Evolutionary conservation across 192 early-diverging fungal genomes (phyloP).

Genomic region (Backusella tuberculispora): DNA sequence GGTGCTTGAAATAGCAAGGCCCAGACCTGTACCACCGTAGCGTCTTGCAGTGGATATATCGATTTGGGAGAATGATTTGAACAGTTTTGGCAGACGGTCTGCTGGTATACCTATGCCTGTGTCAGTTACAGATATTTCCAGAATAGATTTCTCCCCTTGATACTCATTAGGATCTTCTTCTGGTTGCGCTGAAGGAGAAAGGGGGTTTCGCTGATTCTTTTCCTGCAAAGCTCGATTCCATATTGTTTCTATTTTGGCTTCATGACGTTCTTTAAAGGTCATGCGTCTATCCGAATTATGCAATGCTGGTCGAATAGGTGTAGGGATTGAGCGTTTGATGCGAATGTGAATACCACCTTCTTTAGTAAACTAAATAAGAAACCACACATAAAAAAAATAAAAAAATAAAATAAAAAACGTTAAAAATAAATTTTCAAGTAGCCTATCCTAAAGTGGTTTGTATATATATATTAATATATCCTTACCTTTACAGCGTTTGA

Average conservation of each 20-base stretch:
- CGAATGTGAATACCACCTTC: constrained; percentile 37
- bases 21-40: constrained; percentile 66
- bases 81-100: constrained; percentile 58
- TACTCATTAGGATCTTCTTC: background rate
- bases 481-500: constrained; percentile 57
- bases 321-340: constrained; percentile 38
- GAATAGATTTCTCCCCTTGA: constrained; percentile 25
- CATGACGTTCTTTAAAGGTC: constrained; percentile 38
- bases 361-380: constrained; percentile 40
- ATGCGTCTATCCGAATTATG: constrained; percentile 17
- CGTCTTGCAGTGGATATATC: constrained; percentile 62
- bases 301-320: constrained; percentile 16
- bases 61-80: constrained; percentile 67
- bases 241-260: constrained; percentile 41
- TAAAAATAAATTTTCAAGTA: background rate
- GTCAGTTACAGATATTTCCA: constrained; percentile 51
- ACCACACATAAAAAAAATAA: background rate
- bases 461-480: background rate
- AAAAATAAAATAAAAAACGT: background rate
- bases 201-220: constrained; percentile 18
- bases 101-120: constrained; percentile 67
- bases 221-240: constrained; percentile 29
- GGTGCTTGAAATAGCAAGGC: constrained; percentile 65
- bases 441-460: background rate
- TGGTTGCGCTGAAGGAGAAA: constrained; percentile 10